Evolutionary conservation across 495 filamentous ascomycete species (phyloP), one percentile per base, ranked within the genome.

Genomic region (Xylaria palmicola): DNA sequence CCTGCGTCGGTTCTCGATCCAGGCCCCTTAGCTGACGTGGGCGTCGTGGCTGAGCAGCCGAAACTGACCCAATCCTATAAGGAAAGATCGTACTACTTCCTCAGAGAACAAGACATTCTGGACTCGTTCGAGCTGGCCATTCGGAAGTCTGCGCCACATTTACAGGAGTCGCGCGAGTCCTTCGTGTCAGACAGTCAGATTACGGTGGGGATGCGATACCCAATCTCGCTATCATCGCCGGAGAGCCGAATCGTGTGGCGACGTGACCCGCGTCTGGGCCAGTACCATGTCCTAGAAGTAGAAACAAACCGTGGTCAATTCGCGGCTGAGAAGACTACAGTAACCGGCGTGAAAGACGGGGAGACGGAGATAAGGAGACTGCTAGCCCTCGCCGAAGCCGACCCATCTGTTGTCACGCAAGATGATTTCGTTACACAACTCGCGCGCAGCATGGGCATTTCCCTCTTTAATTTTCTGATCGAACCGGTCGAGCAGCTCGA

Each of bases 401-500:
- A 53, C 30, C 4, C 30, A 26, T 53, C 50, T 2, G 32, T 22
- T 0, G 30, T 53, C 4, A 53, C 30, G 17, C 50, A 39, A 41
- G 51, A 54, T 41, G 30, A 1, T 3, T 40, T 41, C 12, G 36
- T 55, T 6, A 4, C 17, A 22, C 50, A 37, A 22, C 51, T 55
- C 27, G 36, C 51, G 12, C 36, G 32, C 20, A 10, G 34, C 39
- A 47, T 45, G 7, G 54, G 54, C 4, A 8, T 29, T 7, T 26
- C 54, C 17, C 36, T 57, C 27, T 47, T 47, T n/a, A 47, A 22
- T 6, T 47, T 57, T 12, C 19, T 85, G 17, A 77, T 80, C 65
- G 67, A 77, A 2, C 69, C 78, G 0, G 32, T 69, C 0, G 78
- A 79, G 12, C 77, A 83, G 6, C 62, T 86, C n/a, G 78, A 83